Percentiles rank a stretch among this genome's conserved stretches.
Evolutionary conservation across 2,329 filamentous ascomycete genomes (phyloP).

Genomic region (Ceratocystis lukuohia): DNA sequence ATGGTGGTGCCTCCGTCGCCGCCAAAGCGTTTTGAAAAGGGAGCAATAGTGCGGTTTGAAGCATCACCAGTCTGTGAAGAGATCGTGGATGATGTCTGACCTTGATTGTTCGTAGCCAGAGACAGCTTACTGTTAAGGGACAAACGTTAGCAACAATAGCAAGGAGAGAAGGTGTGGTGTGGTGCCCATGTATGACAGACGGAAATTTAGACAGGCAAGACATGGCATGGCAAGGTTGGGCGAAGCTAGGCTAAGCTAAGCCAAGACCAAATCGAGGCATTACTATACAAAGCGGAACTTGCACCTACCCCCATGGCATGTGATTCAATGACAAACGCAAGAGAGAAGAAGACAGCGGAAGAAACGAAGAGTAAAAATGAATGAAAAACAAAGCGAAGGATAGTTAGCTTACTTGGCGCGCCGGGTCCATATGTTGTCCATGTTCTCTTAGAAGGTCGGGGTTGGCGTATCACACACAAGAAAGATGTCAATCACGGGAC

Average conservation of each 20-base stretch:
- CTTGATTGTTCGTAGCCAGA: conserved; percentile 57
- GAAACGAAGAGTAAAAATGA: neutral
- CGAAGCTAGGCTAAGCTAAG: neutral
- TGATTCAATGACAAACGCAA: neutral
- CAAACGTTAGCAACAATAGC: neutral
- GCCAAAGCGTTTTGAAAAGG: conserved; percentile 61
- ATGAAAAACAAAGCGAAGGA: conserved; percentile 10
- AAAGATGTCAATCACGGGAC: neutral
- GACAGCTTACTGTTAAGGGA: conserved; percentile 63
- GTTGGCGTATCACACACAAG: conserved; percentile 27
- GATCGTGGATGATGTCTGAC: conserved; percentile 39
- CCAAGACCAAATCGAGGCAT: neutral
- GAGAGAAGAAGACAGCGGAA: neutral
- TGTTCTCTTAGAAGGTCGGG: conserved; percentile 24
- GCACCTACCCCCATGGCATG: neutral
- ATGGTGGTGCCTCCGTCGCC: conserved; percentile 42
- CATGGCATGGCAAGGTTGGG: neutral
- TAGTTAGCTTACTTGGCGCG: conserved; percentile 57
- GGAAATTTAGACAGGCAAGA: too few relatives aligned
- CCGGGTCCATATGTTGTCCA: conserved; percentile 64
- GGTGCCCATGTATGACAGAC: too few relatives aligned
- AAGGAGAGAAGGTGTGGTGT: neutral
- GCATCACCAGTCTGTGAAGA: conserved; percentile 33
- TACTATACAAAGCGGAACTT: too few relatives aligned
- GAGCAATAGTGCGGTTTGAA: conserved; percentile 47